A percentile compares a stretch with the other conserved stretches of the same genome.
These are phyloP conservation scores for Arthrinium phaeospermum DNA, from an alignment of 2,329 filamentous ascomycete genomes.

Conservation along the genomic window DNA sequence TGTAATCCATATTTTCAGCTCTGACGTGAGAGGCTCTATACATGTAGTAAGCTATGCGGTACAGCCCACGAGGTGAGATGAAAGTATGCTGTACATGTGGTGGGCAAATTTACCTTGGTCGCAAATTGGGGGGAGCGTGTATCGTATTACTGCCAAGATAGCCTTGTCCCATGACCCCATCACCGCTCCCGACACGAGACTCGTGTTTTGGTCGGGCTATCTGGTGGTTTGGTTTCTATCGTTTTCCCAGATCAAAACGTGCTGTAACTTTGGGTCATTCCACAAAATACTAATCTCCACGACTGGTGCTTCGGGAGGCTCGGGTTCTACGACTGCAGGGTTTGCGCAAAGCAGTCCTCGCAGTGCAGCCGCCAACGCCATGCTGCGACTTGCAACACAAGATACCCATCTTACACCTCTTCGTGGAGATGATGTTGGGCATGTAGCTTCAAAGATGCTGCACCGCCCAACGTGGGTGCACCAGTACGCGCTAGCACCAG, in stretches of 20 bases:
- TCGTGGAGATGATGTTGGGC: neutral
- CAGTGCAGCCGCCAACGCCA: neutral
- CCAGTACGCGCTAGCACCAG: slow-evolving; percentile 1
- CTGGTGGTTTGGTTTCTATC: neutral
- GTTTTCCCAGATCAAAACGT: neutral
- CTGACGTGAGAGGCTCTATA: slow-evolving; percentile 6
- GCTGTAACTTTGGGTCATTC: neutral
- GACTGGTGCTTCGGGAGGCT: neutral
- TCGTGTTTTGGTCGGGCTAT: neutral
- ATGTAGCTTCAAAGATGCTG: neutral
- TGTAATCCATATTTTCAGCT: neutral
- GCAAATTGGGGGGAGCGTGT: neutral
- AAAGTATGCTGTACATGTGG: neutral
- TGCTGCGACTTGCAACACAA: slow-evolving; percentile 3
- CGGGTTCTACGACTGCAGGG: neutral
- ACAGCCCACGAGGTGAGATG: neutral
- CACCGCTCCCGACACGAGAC: slow-evolving; percentile 10
- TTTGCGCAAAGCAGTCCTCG: neutral
- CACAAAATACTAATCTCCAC: neutral
- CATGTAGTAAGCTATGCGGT: neutral
- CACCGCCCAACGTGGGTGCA: slow-evolving; percentile 6
- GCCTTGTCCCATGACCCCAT: neutral
- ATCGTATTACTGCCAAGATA: neutral
- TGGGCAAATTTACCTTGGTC: neutral
- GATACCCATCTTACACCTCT: neutral